Evolutionary conservation across 2,329 filamentous ascomycete genomes (phyloP).

Genomic region (Penicillium sp.): DNA sequence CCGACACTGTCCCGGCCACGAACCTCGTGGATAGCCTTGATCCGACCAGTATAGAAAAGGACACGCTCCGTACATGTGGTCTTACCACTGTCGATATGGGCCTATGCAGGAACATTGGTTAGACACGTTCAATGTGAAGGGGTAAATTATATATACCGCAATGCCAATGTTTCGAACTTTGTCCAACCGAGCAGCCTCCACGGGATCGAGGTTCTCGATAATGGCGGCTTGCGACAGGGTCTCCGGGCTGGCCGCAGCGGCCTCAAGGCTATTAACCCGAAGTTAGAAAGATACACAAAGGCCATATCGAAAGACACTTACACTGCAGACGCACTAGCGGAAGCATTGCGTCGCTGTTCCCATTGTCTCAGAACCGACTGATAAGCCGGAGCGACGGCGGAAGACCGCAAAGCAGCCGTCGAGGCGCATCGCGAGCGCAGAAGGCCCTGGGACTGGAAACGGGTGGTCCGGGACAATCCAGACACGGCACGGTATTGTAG

Average conservation of each 20-base stretch:
- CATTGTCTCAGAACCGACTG: slow-evolving; percentile 38
- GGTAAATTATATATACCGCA: slow-evolving; percentile 57
- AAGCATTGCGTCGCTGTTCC: slow-evolving; percentile 41
- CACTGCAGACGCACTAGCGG: slow-evolving; percentile 42
- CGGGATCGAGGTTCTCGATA: slow-evolving; percentile 71
- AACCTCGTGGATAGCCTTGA: slow-evolving; percentile 95
- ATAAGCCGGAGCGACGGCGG: slow-evolving; percentile 29
- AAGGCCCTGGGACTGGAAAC: slow-evolving; percentile 34
- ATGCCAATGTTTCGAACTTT: slow-evolving; percentile 96
- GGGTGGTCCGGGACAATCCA: slow-evolving; percentile 33
- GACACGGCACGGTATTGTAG: slow-evolving; percentile 36
- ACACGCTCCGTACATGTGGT: slow-evolving; percentile 95
- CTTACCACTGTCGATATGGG: slow-evolving; percentile 98
- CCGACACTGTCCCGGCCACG: slow-evolving; percentile 82
- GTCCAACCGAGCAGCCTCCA: slow-evolving; percentile 70
- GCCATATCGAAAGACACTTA: slow-evolving; percentile 22
- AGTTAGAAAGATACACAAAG: slow-evolving; percentile 4
- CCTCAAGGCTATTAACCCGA: slow-evolving; percentile 44
- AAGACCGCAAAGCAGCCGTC: slow-evolving; percentile 32
- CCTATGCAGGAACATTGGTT: slow-evolving; percentile 46
- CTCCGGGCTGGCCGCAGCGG: slow-evolving; percentile 53
- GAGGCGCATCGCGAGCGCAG: slow-evolving; percentile 39
- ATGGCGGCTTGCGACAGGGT: slow-evolving; percentile 58
- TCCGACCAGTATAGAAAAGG: slow-evolving; percentile 95
- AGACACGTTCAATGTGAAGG: not conserved